Conservation (phyloP, 2,329 filamentous ascomycete species). For the Graphilbum fragrans region DNA sequence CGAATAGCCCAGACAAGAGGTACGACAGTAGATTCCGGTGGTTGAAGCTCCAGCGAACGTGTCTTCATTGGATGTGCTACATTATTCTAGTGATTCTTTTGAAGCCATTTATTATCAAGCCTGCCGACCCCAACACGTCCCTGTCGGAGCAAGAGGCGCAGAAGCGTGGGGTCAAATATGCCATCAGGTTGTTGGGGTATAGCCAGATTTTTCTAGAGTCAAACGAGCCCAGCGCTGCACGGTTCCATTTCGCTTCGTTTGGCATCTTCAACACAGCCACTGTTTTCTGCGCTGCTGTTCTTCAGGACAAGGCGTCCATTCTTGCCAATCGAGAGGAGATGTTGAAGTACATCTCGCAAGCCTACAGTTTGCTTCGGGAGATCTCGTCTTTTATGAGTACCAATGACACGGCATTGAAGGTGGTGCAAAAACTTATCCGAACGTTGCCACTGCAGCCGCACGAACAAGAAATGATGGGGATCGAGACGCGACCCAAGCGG, state of each 20-base stretch:
- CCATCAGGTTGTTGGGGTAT: neutral
- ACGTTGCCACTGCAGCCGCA: no score
- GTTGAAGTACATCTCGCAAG: neutral
- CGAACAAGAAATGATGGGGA: no score
- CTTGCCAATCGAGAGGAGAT: neutral
- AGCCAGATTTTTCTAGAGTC: neutral
- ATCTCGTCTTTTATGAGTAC: no score
- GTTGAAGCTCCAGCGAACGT: neutral
- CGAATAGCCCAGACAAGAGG: neutral
- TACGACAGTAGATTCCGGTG: neutral
- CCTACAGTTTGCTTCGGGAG: neutral
- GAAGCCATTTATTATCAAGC: neutral
- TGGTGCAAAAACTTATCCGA: no score
- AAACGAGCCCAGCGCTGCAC: neutral
- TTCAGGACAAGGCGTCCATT: neutral
- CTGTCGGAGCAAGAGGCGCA: neutral
- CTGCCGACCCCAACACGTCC: neutral
- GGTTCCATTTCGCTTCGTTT: neutral
- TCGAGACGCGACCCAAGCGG: no score
- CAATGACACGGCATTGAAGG: no score
- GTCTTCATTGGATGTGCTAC: neutral
- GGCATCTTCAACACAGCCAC: neutral
- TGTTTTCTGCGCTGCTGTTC: neutral
- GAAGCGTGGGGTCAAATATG: neutral
- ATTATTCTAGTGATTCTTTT: neutral